These are phyloP conservation scores for Colletotrichum sp. DNA, from an alignment of 2,329 filamentous ascomycete species.

Conservation along the genomic window DNA sequence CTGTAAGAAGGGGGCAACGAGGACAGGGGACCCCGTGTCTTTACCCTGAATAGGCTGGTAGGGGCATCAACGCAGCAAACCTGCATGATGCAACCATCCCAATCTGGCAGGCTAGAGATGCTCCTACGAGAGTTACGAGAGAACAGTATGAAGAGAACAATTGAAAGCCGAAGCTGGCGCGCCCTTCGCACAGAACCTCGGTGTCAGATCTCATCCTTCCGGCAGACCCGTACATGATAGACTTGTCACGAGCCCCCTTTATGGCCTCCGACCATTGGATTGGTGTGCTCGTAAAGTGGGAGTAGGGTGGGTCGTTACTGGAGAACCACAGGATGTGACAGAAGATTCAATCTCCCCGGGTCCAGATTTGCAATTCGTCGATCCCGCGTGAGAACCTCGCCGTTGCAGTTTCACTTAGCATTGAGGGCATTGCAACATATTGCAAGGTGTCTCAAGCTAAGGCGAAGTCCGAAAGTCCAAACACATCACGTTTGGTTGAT, in stretches of 20 bases:
- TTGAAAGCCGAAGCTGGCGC: background rate
- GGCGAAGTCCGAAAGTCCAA: background rate
- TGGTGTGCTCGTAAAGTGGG: background rate
- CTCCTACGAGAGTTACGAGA: background rate
- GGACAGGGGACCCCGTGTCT: background rate
- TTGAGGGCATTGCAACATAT: background rate
- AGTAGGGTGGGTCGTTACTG: background rate
- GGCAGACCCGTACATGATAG: background rate
- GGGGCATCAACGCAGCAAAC: background rate
- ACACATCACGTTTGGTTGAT: background rate
- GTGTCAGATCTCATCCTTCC: background rate
- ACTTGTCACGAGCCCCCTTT: background rate
- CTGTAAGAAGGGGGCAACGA: background rate
- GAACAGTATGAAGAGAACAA: background rate
- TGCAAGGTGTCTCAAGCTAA: background rate
- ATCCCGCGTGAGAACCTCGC: background rate
- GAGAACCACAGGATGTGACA: background rate
- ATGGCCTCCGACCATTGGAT: background rate
- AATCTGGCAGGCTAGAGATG: background rate
- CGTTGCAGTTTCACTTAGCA: background rate
- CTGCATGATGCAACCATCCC: background rate
- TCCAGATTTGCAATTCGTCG: background rate
- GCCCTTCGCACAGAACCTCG: background rate
- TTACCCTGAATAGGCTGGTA: background rate
- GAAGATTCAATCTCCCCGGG: background rate